Percentiles rank a stretch among this genome's conserved stretches.
phyloP scores from a whole-genome alignment of 306 rosid species.

The Acacia acuminata region DNA sequence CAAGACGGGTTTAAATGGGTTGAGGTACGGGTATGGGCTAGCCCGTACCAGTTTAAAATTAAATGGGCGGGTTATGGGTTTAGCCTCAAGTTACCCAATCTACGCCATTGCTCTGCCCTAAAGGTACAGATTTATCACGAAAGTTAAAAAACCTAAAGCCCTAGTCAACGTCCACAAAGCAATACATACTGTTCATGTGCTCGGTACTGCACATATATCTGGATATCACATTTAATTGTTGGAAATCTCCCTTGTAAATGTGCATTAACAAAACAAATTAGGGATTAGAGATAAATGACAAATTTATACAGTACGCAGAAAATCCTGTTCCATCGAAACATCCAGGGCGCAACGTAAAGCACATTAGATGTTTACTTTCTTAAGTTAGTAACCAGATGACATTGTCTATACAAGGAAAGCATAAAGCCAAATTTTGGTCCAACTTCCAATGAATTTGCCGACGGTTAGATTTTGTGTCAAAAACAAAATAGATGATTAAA shows the following conservation, averaged over 20 bases:
- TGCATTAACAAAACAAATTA: background rate
- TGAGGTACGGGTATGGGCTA: too few relatives aligned
- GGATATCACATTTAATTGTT: background rate
- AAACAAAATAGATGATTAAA: too few relatives aligned
- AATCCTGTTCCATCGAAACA: background rate
- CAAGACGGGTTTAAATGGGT: too few relatives aligned
- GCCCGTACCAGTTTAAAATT: too few relatives aligned
- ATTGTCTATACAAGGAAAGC: too few relatives aligned
- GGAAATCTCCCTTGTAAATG: slow-evolving; percentile 13
- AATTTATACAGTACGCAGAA: background rate
- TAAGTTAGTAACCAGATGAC: background rate
- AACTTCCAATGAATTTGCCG: too few relatives aligned
- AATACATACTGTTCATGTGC: background rate
- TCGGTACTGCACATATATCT: background rate
- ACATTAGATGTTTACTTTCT: background rate
- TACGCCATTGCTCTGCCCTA: too few relatives aligned
- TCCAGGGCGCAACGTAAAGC: background rate
- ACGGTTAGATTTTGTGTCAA: too few relatives aligned
- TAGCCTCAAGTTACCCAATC: too few relatives aligned
- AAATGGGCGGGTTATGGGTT: too few relatives aligned
- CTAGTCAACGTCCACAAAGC: background rate
- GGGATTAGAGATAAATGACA: background rate
- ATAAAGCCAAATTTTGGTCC: too few relatives aligned
- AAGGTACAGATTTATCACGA: too few relatives aligned
- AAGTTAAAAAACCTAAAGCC: background rate